Conservation (phyloP, 345 rosid genomes). For the Cardiospermum halicacabum region DNA sequence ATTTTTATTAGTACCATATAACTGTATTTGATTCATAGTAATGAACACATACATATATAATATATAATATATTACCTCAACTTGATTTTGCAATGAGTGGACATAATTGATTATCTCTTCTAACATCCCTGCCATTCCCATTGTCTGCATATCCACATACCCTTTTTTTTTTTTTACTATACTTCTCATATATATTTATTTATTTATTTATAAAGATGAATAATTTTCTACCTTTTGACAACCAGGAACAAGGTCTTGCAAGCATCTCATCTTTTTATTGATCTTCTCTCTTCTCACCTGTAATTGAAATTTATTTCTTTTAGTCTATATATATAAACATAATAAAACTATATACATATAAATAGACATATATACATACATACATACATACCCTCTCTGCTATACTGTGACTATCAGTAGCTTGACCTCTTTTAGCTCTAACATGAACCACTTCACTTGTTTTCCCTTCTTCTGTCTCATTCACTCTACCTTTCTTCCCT, state of each 20-base stretch:
- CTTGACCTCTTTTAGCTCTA: conserved; percentile 56
- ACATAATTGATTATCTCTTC: conserved; percentile 64
- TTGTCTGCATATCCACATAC: conserved; percentile 33
- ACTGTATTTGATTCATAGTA: neutral
- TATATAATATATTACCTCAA: conserved; percentile 36
- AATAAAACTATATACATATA: neutral
- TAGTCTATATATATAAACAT: neutral
- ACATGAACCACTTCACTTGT: conserved; percentile 47
- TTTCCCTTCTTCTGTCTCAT: conserved; percentile 23
- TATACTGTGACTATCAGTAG: conserved; percentile 56
- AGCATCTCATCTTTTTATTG: conserved; percentile 40
- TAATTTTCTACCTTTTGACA: conserved; percentile 38
- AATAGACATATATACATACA: neutral
- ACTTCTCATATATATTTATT: too few species aligned
- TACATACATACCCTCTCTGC: conserved; percentile 42
- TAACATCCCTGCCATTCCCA: conserved; percentile 71
- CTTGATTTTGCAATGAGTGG: conserved; percentile 64
- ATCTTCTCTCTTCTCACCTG: conserved; percentile 55
- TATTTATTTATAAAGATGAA: neutral
- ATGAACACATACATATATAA: neutral
- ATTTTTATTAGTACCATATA: neutral
- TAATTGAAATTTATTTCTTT: neutral
- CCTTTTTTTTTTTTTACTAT: neutral
- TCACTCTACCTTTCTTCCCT: conserved; percentile 32
- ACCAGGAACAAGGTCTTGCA: conserved; percentile 55